phyloP scores from a whole-genome alignment of 1,139 yeast genomes.

The Suhomyces taliae region DNA sequence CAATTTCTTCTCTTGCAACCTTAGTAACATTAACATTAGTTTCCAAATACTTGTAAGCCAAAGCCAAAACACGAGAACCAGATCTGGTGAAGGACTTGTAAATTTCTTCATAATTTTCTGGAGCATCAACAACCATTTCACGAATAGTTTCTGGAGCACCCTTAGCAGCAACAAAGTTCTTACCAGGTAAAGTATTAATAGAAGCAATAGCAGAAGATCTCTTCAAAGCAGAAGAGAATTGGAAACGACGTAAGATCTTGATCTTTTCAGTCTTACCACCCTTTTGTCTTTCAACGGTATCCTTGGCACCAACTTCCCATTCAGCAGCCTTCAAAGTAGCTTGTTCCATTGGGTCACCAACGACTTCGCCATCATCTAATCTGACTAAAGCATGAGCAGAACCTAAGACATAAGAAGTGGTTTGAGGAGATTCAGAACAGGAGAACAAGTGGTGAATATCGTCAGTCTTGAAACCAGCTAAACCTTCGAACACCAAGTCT shows the following conservation, averaged over 20 bases:
- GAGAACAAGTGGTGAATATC: conserved; percentile 58
- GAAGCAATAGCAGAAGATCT: conserved; percentile 91
- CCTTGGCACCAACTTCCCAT: conserved; percentile 81
- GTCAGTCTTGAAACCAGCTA: conserved; percentile 71
- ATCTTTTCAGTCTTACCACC: conserved; percentile 51
- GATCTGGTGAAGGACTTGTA: conserved; percentile 90
- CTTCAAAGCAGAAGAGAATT: conserved; percentile 92
- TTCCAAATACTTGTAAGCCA: conserved; percentile 79
- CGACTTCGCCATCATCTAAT: conserved; percentile 93
- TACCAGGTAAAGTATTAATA: conserved; percentile 48
- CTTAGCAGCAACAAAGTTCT: conserved; percentile 81
- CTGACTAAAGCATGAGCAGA: conserved; percentile 95
- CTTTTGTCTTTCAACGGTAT: conserved; percentile 52
- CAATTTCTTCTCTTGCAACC: conserved; percentile 72
- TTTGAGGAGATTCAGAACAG: conserved; percentile 60
- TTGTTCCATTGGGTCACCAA: conserved; percentile 99
- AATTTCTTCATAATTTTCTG: conserved; percentile 78
- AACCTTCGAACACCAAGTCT: conserved; percentile 93
- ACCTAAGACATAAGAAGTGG: conserved; percentile 77
- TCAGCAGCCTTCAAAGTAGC: conserved; percentile 87
- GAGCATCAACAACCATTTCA: conserved; percentile 69
- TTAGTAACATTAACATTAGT: conserved; percentile 50
- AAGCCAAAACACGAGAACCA: conserved; percentile 94
- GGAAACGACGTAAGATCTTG: conserved; percentile 87
- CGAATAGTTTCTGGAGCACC: conserved; percentile 99